A percentile compares a stretch with the other conserved stretches of the same genome.
Conservation (phyloP, 2,329 filamentous ascomycete genomes). For the Talaromyces sp. region DNA sequence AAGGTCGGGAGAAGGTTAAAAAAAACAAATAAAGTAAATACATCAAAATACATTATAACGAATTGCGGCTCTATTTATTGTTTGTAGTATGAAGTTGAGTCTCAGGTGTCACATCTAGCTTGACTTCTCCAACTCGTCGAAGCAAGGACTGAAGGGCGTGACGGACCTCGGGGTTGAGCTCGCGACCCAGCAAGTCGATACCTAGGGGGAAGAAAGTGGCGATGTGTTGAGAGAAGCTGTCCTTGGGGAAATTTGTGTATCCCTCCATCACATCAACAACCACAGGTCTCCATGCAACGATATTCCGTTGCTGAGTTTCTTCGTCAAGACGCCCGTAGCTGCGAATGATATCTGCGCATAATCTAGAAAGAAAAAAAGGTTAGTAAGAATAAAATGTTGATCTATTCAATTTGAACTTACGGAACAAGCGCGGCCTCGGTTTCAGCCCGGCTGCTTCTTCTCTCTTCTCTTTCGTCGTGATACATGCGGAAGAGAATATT, state of each 20-base stretch:
- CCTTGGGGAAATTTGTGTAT: slow-evolving; percentile 74
- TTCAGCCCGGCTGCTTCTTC: slow-evolving; percentile 71
- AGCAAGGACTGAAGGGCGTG: slow-evolving; percentile 72
- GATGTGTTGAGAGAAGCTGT: slow-evolving; percentile 76
- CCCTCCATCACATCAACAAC: slow-evolving; percentile 96
- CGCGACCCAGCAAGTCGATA: slow-evolving; percentile 76
- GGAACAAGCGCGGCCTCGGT: slow-evolving; percentile 91
- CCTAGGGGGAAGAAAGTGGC: slow-evolving; percentile 80
- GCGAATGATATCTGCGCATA: slow-evolving; percentile 90
- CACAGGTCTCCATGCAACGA: slow-evolving; percentile 93
- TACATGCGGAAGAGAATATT: slow-evolving; percentile 97
- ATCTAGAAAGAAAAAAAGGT: slow-evolving; percentile 30
- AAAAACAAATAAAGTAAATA: slow-evolving; percentile 9
- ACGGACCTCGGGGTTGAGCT: slow-evolving; percentile 75
- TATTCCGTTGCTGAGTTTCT: slow-evolving; percentile 94
- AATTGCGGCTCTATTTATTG: slow-evolving; percentile 26
- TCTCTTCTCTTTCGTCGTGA: slow-evolving; percentile 78
- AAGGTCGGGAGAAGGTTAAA: slow-evolving; percentile 12
- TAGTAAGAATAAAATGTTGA: slow-evolving; percentile 14
- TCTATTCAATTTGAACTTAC: slow-evolving; percentile 28
- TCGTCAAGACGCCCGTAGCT: slow-evolving; percentile 84
- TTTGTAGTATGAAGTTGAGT: slow-evolving; percentile 27
- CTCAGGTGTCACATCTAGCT: slow-evolving; percentile 44
- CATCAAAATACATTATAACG: slow-evolving; percentile 7
- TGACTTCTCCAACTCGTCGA: slow-evolving; percentile 75